Conservation (phyloP, 2,329 filamentous ascomycete species). For the Monilinia fructigena region DNA sequence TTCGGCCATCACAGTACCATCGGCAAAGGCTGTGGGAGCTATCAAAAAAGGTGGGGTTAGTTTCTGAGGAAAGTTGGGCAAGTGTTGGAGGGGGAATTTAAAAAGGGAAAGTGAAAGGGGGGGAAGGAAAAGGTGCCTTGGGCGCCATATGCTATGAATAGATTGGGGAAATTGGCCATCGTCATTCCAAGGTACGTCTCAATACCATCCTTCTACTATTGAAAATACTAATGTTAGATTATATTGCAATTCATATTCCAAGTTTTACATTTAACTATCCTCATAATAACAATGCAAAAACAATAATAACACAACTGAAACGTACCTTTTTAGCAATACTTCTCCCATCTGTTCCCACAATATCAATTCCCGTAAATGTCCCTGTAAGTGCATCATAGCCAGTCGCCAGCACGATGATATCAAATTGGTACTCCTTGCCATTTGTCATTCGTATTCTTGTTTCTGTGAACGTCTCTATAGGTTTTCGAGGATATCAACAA, state of each 20-base stretch:
- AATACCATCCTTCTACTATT: slow-evolving; percentile 4
- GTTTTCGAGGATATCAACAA: slow-evolving; percentile 1
- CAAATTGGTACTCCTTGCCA: slow-evolving; percentile 15
- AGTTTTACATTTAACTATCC: not conserved
- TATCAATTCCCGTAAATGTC: not conserved
- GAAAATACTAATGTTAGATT: not conserved
- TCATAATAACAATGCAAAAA: not conserved
- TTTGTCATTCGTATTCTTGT: slow-evolving; percentile 4
- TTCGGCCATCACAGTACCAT: not conserved
- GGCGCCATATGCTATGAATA: slow-evolving; percentile 4
- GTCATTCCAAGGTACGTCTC: slow-evolving; percentile 13
- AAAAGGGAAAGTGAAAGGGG: not conserved
- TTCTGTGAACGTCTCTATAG: slow-evolving; percentile 4
- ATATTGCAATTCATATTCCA: not conserved
- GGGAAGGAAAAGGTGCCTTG: not conserved
- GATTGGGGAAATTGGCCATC: slow-evolving; percentile 12
- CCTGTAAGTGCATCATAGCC: slow-evolving; percentile 13
- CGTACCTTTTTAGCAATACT: slow-evolving; percentile 1
- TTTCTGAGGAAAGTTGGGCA: too few relatives aligned
- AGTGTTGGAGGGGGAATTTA: not conserved
- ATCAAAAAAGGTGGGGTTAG: not conserved
- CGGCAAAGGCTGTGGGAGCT: slow-evolving; percentile 10
- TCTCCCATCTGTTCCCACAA: slow-evolving; percentile 8
- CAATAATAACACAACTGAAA: not conserved
- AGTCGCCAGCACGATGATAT: slow-evolving; percentile 14